Conservation (phyloP, 306 rosid species). For the Cucumis hystrix region DNA sequence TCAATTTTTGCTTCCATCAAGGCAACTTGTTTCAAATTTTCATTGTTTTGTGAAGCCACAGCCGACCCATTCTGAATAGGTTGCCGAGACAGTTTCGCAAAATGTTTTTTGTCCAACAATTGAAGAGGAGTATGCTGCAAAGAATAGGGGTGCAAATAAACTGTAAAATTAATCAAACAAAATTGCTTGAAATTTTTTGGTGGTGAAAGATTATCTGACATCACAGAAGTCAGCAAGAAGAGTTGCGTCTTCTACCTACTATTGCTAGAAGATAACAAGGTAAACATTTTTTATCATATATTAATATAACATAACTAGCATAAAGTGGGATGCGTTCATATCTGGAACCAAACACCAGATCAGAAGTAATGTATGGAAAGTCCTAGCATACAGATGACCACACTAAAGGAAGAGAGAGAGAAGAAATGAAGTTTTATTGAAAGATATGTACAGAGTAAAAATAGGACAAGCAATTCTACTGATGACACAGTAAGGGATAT, state of each 20-base stretch:
- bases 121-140: slow-evolving; percentile 76
- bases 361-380: neutral
- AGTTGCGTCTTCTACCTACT: neutral
- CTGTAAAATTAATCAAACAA: neutral
- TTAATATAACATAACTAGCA: neutral
- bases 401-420: neutral
- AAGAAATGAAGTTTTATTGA: neutral
- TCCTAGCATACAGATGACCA: neutral
- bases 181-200: neutral
- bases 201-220: neutral
- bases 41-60: slow-evolving; percentile 31
- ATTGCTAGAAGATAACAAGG: neutral
- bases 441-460: neutral
- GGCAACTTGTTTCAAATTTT: slow-evolving; percentile 63
- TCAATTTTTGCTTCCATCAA: slow-evolving; percentile 57
- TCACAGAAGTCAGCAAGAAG: neutral
- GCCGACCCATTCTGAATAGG: slow-evolving; percentile 38
- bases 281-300: neutral
- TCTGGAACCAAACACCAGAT: neutral
- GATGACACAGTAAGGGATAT: neutral
- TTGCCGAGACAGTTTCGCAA: slow-evolving; percentile 55
- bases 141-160: neutral
- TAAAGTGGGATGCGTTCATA: neutral
- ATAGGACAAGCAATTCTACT: neutral
- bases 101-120: slow-evolving; percentile 77